phyloP scores from a whole-genome alignment of 2,329 filamentous ascomycete genomes.

The Paecilomyces fulvus region DNA sequence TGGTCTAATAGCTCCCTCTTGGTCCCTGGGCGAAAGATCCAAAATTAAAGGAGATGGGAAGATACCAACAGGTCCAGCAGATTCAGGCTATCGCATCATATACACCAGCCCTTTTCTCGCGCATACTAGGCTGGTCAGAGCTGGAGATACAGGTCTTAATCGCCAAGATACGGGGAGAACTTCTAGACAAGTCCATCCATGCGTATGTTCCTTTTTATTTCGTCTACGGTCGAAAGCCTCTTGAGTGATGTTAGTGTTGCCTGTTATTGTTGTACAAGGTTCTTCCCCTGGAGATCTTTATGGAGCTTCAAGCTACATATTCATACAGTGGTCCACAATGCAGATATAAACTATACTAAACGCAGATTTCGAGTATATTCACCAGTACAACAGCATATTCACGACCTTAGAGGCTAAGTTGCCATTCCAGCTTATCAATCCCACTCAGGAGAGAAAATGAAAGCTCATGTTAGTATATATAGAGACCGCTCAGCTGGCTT shows the following conservation, averaged over 20 bases:
- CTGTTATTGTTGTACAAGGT: no score
- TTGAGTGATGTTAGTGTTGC: neutral
- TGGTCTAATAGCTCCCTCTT: neutral
- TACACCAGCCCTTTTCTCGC: neutral
- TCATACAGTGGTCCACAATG: no score
- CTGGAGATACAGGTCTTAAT: conserved; percentile 2
- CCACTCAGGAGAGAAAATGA: no score
- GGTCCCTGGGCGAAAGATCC: neutral
- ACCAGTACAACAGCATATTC: no score
- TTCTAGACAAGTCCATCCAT: conserved; percentile 6
- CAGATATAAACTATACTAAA: no score
- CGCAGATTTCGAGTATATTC: no score
- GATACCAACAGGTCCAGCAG: neutral
- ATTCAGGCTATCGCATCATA: neutral
- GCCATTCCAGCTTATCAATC: no score
- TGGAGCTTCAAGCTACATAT: no score
- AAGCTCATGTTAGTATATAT: no score
- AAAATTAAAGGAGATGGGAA: neutral
- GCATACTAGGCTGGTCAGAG: neutral
- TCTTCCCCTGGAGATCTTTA: no score
- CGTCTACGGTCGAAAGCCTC: neutral
- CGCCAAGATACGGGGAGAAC: conserved; percentile 6
- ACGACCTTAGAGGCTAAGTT: no score
- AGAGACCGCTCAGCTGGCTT: neutral
- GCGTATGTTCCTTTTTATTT: neutral